Percentiles rank a stretch among this genome's conserved stretches.
Evolutionary conservation across 371 early-diverging fungal genomes (phyloP).

Genomic region (Mucor lusitanicus): DNA sequence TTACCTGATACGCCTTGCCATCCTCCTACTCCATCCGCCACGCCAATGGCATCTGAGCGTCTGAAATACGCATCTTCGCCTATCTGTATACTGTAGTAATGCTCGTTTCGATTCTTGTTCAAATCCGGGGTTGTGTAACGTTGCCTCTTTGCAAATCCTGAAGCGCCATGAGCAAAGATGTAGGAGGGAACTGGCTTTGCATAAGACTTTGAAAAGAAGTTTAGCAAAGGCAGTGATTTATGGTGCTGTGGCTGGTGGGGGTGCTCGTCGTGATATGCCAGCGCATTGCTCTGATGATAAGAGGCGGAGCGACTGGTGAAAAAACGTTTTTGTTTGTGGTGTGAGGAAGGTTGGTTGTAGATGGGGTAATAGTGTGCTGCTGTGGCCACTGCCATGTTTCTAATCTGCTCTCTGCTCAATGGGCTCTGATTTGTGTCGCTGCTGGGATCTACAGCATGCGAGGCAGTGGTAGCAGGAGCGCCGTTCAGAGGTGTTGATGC

Average conservation of each 20-base stretch:
- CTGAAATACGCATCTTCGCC: constrained; percentile 81
- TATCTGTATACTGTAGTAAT: constrained; percentile 57
- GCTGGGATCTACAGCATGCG: background rate
- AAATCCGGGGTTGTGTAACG: constrained; percentile 28
- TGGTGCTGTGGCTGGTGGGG: background rate
- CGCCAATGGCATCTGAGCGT: constrained; percentile 72
- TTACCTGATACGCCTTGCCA: constrained; percentile 58
- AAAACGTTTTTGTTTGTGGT: background rate
- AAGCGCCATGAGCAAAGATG: constrained; percentile 70
- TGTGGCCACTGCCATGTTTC: background rate
- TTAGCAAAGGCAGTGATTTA: constrained; percentile 20
- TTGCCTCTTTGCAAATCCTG: constrained; percentile 72
- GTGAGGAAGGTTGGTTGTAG: constrained; percentile 10
- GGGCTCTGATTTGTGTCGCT: background rate
- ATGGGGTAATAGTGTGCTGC: constrained; percentile 4
- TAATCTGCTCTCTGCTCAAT: background rate
- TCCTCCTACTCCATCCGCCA: constrained; percentile 83
- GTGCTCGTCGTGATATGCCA: background rate
- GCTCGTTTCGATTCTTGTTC: constrained; percentile 1
- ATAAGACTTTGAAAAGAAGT: constrained; percentile 23
- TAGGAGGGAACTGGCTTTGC: constrained; percentile 49
- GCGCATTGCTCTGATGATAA: background rate
- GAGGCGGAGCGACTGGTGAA: background rate
- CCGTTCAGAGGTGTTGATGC: background rate
- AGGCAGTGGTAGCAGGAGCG: background rate